Evolutionary conservation across 176 grass and related monocot genomes (phyloP), one percentile per base, ranked within the genome.

Genomic region (Rhynchospora tenuis): DNA sequence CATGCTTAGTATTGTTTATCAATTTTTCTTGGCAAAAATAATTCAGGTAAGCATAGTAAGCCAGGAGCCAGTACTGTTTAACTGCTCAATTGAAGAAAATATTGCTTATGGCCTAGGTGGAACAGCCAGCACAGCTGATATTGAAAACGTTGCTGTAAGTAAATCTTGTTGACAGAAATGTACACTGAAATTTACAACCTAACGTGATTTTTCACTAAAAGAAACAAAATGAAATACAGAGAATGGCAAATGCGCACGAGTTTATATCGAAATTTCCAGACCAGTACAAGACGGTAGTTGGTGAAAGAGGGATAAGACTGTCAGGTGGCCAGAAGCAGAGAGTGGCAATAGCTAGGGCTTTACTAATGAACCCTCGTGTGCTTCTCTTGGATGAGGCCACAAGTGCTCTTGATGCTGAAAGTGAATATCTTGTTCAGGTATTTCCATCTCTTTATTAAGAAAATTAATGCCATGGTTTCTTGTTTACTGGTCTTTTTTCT

Each of bases 11-110:
- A 81, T 59, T 80, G 26, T 86, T 43, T 56, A 61, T 86, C 47
- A 57, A 66, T 1, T 82, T 46, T 10, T 78, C 23, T 73, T 59
- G 26, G 42, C 55, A 29, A 19, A 86, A 63, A 87, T 29, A 69
- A 88, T 85, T 85, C 91, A 99, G 96, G 89, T 99, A 6, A 99
- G 96, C 91, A 99, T 99, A 88, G 96, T 99, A 75, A 99, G 96
- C 38, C 96, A 99, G 86, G 96, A 99, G 63, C 96, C 96, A 55
- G 81, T 90, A 15, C 89, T 99, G 62, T 99, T 99, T 84, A 99
- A 99, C 66, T 99, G 96, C 72, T 89, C 93, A 19, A 90, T 99
- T 16, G 96, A 93, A 91, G 96, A 99, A 84, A 99, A 99, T 71
- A 95, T 99, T 85, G 91, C 93, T 31, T 99, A 99, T 78, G 96